phyloP scores from a whole-genome alignment of 2,329 filamentous ascomycete genomes.

The Microdochium bolleyi region DNA sequence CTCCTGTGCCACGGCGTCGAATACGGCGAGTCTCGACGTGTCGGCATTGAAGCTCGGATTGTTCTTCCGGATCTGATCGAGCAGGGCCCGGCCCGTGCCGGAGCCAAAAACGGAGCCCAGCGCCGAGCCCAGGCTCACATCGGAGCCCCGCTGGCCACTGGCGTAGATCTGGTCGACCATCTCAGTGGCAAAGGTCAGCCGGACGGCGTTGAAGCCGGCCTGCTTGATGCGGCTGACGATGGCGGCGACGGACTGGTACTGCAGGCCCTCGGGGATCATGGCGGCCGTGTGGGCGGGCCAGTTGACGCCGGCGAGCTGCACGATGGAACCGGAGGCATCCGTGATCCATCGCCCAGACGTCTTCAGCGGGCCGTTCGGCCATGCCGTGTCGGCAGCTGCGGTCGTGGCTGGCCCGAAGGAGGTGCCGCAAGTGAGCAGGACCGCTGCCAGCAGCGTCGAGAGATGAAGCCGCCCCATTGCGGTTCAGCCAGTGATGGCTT shows the following conservation, averaged over 20 bases:
- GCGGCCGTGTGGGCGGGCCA: constrained; percentile 54
- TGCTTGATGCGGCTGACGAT: constrained; percentile 50
- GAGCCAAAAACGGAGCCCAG: constrained; percentile 39
- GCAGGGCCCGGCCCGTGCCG: constrained; percentile 41
- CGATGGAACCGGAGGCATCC: constrained; percentile 29
- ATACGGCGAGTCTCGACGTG: constrained; percentile 47
- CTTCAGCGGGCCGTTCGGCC: constrained; percentile 34
- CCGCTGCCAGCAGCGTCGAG: background rate
- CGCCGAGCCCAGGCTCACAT: constrained; percentile 35
- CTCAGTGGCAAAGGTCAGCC: constrained; percentile 55
- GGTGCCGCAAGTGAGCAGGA: background rate
- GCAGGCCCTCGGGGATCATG: constrained; percentile 59
- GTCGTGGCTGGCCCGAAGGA: background rate
- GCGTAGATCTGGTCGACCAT: constrained; percentile 53
- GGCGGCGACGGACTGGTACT: constrained; percentile 47
- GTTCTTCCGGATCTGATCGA: constrained; percentile 42
- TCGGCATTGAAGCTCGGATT: constrained; percentile 47
- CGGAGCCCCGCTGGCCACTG: constrained; percentile 20
- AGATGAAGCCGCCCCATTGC: background rate
- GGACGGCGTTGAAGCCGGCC: constrained; percentile 56
- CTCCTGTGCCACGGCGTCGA: constrained; percentile 54
- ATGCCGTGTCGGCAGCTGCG: constrained; percentile 10
- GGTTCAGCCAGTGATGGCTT: background rate
- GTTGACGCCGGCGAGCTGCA: constrained; percentile 48
- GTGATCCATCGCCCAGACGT: constrained; percentile 32